Base-by-base conservation (phyloP, 2,329 filamentous ascomycete genomes). In the Leptographium procerum region DNA sequence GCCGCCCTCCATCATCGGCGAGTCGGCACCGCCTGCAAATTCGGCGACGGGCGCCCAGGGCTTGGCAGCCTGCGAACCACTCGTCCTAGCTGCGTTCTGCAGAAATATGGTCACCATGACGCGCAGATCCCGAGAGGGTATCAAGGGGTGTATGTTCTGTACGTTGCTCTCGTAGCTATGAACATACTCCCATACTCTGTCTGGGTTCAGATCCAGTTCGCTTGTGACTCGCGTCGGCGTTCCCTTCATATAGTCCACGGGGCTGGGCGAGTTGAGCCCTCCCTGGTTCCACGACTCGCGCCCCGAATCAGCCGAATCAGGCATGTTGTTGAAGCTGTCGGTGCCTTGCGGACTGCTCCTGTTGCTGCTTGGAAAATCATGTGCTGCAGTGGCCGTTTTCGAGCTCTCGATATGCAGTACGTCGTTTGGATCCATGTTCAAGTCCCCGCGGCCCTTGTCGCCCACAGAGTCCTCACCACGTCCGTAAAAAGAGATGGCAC, bases 401-500 rank as follows among this genome's bases (percentile, higher is more conserved):
- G 40, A 13, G 13, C 19, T 10, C 19, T 56, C 31, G 14, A 26
- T 19, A 33, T 51, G 31, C 24, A 36, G 33, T n/a, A 48, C 9
- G 4, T 57, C 47, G n/a, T 34, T 19, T 1, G 48, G 26, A 13
- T 52, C 19, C 9, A 28, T 45, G 11, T 9, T 26, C 5, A 26
- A 14, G 6, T 19, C 22, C 3, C 36, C 52, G 19, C 26, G 24
- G 24, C 36, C 24, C 16, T 31, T 55, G 16, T 55, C 36, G 52
- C 33, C 24, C n/a, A 34, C 87, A 5, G 47, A 40, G 22, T 50
- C 88, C 71, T 95, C 89, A 4, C 91, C 91, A 60, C 85, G 82
- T 1, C 90, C 90, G 70, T 87, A 91, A 2, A 92, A 75, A 28
- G 87, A 83, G 47, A 95, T 75, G 8, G 88, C 72, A 1, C 90